These are phyloP conservation scores for Cladobotryum protrusum DNA, from an alignment of 2,329 filamentous ascomycete species.

Conservation along the genomic window DNA sequence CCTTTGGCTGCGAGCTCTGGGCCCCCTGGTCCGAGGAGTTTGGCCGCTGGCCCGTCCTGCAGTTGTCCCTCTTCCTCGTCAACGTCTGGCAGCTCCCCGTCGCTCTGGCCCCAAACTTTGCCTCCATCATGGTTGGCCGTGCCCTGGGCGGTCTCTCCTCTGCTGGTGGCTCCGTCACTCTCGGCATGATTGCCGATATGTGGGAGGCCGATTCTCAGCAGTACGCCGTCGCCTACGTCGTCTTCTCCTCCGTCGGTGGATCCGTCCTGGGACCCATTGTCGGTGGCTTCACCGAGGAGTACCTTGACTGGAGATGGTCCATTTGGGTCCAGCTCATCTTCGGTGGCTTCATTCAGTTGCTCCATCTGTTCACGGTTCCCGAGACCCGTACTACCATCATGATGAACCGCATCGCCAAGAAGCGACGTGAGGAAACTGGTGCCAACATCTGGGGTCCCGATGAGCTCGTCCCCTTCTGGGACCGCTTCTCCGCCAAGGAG, in stretches of 20 bases:
- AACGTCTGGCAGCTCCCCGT: constrained; percentile 73
- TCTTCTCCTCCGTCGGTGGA: constrained; percentile 73
- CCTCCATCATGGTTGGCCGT: constrained; percentile 62
- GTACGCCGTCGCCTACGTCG: constrained; percentile 69
- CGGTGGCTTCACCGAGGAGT: constrained; percentile 68
- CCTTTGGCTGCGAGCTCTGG: constrained; percentile 84
- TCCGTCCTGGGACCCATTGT: constrained; percentile 71
- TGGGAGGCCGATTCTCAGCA: constrained; percentile 66
- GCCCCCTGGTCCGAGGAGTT: constrained; percentile 83
- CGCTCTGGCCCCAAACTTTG: constrained; percentile 67
- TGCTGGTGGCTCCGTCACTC: constrained; percentile 65
- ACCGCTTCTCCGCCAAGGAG: constrained; percentile 54
- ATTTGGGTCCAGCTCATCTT: constrained; percentile 86
- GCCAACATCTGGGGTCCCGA: constrained; percentile 65
- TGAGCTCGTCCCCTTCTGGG: constrained; percentile 56
- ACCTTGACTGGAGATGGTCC: constrained; percentile 62
- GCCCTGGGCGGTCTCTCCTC: constrained; percentile 64
- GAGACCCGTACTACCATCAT: constrained; percentile 73
- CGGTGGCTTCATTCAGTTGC: constrained; percentile 59
- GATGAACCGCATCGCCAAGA: constrained; percentile 74
- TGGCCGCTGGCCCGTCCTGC: constrained; percentile 69
- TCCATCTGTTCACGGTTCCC: constrained; percentile 65
- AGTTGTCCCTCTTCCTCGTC: constrained; percentile 66
- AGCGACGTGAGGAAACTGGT: constrained; percentile 54
- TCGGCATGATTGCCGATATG: constrained; percentile 70